Conservation (phyloP, 805 yeast genomes). For the Kockiozyma suomiensis region DNA sequence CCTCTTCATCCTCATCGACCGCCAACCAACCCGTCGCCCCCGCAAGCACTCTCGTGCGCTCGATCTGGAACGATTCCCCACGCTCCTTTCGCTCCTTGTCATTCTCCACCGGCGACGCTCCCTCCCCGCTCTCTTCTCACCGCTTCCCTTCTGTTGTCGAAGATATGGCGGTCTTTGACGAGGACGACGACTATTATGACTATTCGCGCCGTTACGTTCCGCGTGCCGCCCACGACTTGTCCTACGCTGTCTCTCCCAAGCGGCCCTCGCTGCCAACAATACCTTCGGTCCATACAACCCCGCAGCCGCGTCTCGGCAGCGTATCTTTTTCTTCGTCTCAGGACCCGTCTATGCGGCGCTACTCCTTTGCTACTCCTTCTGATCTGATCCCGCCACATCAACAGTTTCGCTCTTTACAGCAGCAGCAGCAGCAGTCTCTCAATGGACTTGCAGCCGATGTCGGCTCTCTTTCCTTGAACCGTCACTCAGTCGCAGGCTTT, state of each 20-base stretch:
- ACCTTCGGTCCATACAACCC: background rate
- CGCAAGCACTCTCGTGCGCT: slow-evolving; percentile 1
- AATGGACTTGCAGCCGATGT: background rate
- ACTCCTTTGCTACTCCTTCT: slow-evolving; percentile 1
- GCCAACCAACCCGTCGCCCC: background rate
- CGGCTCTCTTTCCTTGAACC: background rate
- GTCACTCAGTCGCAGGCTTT: background rate
- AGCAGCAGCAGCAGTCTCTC: background rate
- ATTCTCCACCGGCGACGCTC: slow-evolving; percentile 13
- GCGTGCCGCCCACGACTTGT: background rate
- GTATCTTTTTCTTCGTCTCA: background rate
- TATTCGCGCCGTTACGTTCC: background rate
- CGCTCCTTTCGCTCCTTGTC: slow-evolving; percentile 11
- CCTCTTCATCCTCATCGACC: background rate
- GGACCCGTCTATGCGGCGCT: background rate
- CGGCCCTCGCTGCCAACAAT: slow-evolving; percentile 1
- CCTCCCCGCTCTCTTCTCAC: slow-evolving; percentile 5
- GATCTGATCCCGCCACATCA: background rate
- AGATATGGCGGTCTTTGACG: slow-evolving; percentile 22
- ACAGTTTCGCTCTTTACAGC: background rate
- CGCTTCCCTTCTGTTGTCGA: slow-evolving; percentile 13
- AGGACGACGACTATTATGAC: slow-evolving; percentile 20
- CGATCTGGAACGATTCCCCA: slow-evolving; percentile 9
- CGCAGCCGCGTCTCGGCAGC: background rate
- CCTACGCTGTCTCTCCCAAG: slow-evolving; percentile 7